Evolutionary conservation across 176 grass and related monocot species (phyloP).

Genomic region (Hsuehochloa calcarea): DNA sequence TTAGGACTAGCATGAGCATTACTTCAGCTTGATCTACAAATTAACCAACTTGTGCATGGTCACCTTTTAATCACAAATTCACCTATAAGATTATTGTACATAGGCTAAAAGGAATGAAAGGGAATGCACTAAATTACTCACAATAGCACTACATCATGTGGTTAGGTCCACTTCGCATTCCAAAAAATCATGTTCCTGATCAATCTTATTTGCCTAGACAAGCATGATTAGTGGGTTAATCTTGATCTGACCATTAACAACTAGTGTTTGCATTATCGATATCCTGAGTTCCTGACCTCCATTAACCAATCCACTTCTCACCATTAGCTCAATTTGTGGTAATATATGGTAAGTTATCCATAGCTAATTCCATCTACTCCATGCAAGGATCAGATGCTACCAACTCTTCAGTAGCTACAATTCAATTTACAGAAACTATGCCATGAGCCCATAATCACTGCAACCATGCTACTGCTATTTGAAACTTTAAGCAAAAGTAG

Average conservation of each 20-base stretch:
- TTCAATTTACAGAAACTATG: neutral
- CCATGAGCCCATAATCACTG: neutral
- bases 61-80: too few relatives aligned
- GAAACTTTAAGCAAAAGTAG: conserved; percentile 21
- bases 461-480: neutral
- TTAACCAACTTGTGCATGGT: too few relatives aligned
- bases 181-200: conserved; percentile 8
- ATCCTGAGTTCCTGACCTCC: neutral
- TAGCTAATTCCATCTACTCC: neutral
- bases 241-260: conserved; percentile 43
- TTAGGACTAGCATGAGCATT: too few relatives aligned
- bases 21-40: too few relatives aligned
- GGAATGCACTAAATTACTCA: too few relatives aligned
- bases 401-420: neutral
- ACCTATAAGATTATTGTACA: too few relatives aligned
- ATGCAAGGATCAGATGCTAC: neutral
- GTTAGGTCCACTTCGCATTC: conserved; percentile 36
- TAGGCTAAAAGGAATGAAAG: too few relatives aligned
- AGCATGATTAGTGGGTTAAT: conserved; percentile 38
- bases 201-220: conserved; percentile 21
- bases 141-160: conserved; percentile 8
- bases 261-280: neutral
- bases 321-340: conserved; percentile 13
- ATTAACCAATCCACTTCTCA: conserved; percentile 17
- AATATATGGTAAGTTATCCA: neutral